Percentiles rank a stretch among this genome's conserved stretches.
These are phyloP conservation scores for Leccinum brunneo-olivaceum DNA, from an alignment of 1,284 basidiomycete genomes.

Conservation along the genomic window DNA sequence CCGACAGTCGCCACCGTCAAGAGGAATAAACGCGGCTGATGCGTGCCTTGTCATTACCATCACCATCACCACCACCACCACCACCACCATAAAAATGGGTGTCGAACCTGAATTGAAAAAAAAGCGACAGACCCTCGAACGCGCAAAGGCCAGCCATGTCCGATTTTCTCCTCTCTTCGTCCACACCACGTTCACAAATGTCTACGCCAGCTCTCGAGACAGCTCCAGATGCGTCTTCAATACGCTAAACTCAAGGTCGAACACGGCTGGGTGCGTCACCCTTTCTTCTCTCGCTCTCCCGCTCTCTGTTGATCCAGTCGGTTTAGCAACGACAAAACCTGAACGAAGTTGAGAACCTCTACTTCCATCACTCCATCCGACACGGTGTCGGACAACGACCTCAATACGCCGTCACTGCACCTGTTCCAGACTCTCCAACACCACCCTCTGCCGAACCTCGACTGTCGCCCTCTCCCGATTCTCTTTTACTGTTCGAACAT, in stretches of 20 bases:
- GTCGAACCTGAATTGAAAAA: constrained; percentile 36
- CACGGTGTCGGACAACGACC: constrained; percentile 9
- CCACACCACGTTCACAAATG: background rate
- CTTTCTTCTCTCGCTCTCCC: background rate
- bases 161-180: constrained; percentile 15
- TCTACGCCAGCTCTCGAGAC: constrained; percentile 53
- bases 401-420: background rate
- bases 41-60: too few species aligned
- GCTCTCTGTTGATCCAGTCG: background rate
- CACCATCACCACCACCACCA: too few species aligned
- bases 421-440: too few species aligned
- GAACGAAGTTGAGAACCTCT: constrained; percentile 73
- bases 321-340: constrained; percentile 64
- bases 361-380: constrained; percentile 55
- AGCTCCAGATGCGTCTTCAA: constrained; percentile 68
- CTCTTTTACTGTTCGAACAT: constrained; percentile 7
- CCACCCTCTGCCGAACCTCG: too few species aligned
- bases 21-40: too few species aligned
- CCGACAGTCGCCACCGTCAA: too few species aligned
- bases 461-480: constrained; percentile 1
- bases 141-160: constrained; percentile 59
- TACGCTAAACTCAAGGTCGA: constrained; percentile 76
- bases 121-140: constrained; percentile 48
- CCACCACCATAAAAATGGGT: too few species aligned
- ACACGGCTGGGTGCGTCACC: constrained; percentile 63